phyloP scores from a whole-genome alignment of 768 basidiomycete species.

The Tulasnella sp. region DNA sequence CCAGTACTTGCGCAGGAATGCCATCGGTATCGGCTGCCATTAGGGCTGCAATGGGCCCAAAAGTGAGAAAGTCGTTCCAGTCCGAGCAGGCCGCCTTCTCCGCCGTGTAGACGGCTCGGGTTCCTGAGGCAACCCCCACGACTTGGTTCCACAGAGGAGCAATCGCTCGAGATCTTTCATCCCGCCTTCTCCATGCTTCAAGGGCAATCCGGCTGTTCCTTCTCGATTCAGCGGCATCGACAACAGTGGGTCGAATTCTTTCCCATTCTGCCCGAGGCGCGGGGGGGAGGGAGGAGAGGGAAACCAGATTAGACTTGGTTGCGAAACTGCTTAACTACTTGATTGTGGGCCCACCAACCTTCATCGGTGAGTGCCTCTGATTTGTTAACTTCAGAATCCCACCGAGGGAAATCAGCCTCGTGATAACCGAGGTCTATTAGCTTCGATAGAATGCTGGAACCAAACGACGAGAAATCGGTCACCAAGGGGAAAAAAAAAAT shows the following conservation, averaged over 20 bases:
- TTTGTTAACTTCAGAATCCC: neutral
- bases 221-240: neutral
- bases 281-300: no score
- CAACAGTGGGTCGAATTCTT: neutral
- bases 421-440: neutral
- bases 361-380: neutral
- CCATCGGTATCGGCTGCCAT: neutral
- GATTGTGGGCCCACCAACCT: neutral
- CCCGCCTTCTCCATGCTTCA: neutral
- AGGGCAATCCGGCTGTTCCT: neutral
- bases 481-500: neutral
- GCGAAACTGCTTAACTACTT: no score
- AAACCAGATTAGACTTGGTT: no score
- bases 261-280: neutral
- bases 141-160: neutral
- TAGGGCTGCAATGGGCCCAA: neutral
- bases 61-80: neutral
- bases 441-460: neutral
- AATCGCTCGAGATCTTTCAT: neutral
- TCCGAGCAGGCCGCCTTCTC: neutral
- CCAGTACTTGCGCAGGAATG: neutral
- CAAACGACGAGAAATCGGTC: neutral
- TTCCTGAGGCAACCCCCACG: neutral
- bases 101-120: neutral
- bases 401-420: neutral